Evolutionary conservation across 495 filamentous ascomycete genomes (phyloP).

Genomic region (Penicillium antarcticum): DNA sequence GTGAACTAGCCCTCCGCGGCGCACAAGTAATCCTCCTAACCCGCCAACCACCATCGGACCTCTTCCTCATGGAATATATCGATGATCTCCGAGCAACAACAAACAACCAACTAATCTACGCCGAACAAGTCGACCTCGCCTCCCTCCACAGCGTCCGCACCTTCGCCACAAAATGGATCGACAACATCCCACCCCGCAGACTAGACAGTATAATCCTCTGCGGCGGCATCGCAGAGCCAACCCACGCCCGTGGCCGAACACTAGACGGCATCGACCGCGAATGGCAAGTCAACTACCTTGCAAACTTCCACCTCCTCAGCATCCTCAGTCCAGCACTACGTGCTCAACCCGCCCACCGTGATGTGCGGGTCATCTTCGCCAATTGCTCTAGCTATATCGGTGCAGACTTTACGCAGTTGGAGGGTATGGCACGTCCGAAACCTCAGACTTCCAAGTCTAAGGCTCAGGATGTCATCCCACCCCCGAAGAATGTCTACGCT

Average conservation of each 20-base stretch:
- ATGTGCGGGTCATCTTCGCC: slow-evolving; percentile 82
- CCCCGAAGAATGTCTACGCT: slow-evolving; percentile 55
- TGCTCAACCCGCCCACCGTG: slow-evolving; percentile 88
- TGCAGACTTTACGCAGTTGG: slow-evolving; percentile 55
- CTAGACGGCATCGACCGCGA: slow-evolving; percentile 79
- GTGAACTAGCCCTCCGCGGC: slow-evolving; percentile 74
- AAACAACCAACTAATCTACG: slow-evolving; percentile 88
- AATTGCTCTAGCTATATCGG: slow-evolving; percentile 85
- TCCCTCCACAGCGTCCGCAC: slow-evolving; percentile 82
- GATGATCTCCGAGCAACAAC: slow-evolving; percentile 77
- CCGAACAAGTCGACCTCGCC: slow-evolving; percentile 87
- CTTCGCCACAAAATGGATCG: slow-evolving; percentile 98
- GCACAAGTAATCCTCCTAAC: slow-evolving; percentile 91
- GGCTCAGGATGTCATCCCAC: slow-evolving; percentile 4
- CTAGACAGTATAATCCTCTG: slow-evolving; percentile 91
- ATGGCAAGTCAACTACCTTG: slow-evolving; percentile 93
- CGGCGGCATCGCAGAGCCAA: slow-evolving; percentile 65
- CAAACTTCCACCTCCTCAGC: slow-evolving; percentile 90
- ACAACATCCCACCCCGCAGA: slow-evolving; percentile 88
- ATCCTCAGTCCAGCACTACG: slow-evolving; percentile 84
- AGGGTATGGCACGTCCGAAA: slow-evolving; percentile 26
- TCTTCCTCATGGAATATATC: slow-evolving; percentile 89
- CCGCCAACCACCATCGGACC: slow-evolving; percentile 71
- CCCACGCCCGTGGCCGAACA: slow-evolving; percentile 51
- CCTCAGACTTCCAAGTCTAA: slow-evolving; percentile 1